phyloP scores from a whole-genome alignment of 2,329 filamentous ascomycete genomes.

The Thermochaetoides dissita region DNA sequence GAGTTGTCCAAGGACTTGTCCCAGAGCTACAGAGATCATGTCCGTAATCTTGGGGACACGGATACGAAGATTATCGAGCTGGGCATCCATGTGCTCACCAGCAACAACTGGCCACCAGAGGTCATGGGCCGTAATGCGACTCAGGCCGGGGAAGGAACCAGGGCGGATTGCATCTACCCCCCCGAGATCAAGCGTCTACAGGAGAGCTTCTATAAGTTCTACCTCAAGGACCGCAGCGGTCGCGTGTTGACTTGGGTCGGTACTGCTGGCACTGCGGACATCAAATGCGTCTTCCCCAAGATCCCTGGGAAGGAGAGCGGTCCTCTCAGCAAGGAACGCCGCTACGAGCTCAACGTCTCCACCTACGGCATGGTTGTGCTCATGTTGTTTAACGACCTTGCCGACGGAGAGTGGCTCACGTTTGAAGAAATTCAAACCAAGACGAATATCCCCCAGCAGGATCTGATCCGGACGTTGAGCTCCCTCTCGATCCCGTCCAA shows the following conservation, averaged over 20 bases:
- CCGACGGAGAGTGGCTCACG: conserved; percentile 33
- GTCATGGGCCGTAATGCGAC: conserved; percentile 53
- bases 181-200: conserved; percentile 60
- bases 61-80: conserved; percentile 59
- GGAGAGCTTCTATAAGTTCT: conserved; percentile 77
- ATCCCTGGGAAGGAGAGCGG: conserved; percentile 56
- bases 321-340: conserved; percentile 46
- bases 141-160: conserved; percentile 28
- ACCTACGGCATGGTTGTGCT: conserved; percentile 88
- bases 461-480: conserved; percentile 65
- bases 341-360: conserved; percentile 82
- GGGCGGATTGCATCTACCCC: conserved; percentile 56
- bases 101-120: conserved; percentile 89
- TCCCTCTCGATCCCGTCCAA: conserved; percentile 74
- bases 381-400: conserved; percentile 73
- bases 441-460: conserved; percentile 62
- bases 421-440: conserved; percentile 70
- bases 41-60: conserved; percentile 35
- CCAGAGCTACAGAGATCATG: conserved; percentile 58
- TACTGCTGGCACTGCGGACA: conserved; percentile 63
- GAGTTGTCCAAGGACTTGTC: conserved; percentile 74
- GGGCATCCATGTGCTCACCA: conserved; percentile 72
- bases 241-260: conserved; percentile 74
- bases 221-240: conserved; percentile 74
- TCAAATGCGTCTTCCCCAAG: conserved; percentile 65